A percentile compares a stretch with the other conserved stretches of the same genome.
Evolutionary conservation across 768 basidiomycete genomes (phyloP).

Genomic region (Psilocybe sp.): DNA sequence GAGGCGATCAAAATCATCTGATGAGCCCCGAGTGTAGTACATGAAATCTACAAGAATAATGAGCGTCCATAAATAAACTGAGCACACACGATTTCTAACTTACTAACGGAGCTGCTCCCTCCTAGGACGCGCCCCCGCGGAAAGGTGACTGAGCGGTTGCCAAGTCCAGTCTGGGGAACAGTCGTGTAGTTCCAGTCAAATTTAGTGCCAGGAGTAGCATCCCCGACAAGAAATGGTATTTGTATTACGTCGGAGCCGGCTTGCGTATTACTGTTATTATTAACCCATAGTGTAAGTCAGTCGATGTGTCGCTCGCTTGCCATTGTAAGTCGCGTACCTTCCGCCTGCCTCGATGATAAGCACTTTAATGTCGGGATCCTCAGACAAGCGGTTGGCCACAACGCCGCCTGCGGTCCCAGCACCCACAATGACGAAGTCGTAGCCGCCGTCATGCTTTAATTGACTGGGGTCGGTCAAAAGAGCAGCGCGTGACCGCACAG

Average conservation of each 20-base stretch:
- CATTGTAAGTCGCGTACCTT: slow-evolving; percentile 12
- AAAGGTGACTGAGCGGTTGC: slow-evolving; percentile 18
- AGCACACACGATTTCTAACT: slow-evolving; percentile 3
- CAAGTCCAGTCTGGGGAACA: slow-evolving; percentile 19
- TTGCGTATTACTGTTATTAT: slow-evolving; percentile 3
- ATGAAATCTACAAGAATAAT: slow-evolving; percentile 23
- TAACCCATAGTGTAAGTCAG: background rate
- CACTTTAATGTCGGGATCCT: slow-evolving; percentile 25
- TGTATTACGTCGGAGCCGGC: slow-evolving; percentile 2
- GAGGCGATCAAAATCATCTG: slow-evolving; percentile 24
- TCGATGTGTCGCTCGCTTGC: background rate
- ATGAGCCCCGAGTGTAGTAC: slow-evolving; percentile 29
- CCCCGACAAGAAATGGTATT: slow-evolving; percentile 10
- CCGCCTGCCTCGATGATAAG: slow-evolving; percentile 30
- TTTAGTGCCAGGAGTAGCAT: slow-evolving; percentile 7
- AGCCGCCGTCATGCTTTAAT: slow-evolving; percentile 4
- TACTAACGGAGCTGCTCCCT: slow-evolving; percentile 24
- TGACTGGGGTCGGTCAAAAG: slow-evolving; percentile 1
- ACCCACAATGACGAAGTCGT: slow-evolving; percentile 28
- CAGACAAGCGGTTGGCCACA: slow-evolving; percentile 29
- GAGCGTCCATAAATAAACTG: background rate
- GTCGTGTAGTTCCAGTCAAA: slow-evolving; percentile 30
- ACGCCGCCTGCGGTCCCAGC: slow-evolving; percentile 31
- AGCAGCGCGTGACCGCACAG: background rate
- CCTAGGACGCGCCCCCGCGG: slow-evolving; percentile 25